Percentiles rank a stretch among this genome's conserved stretches.
These are phyloP conservation scores for Euphorbia tirucalli DNA, from an alignment of 345 rosid genomes.

Conservation along the genomic window DNA sequence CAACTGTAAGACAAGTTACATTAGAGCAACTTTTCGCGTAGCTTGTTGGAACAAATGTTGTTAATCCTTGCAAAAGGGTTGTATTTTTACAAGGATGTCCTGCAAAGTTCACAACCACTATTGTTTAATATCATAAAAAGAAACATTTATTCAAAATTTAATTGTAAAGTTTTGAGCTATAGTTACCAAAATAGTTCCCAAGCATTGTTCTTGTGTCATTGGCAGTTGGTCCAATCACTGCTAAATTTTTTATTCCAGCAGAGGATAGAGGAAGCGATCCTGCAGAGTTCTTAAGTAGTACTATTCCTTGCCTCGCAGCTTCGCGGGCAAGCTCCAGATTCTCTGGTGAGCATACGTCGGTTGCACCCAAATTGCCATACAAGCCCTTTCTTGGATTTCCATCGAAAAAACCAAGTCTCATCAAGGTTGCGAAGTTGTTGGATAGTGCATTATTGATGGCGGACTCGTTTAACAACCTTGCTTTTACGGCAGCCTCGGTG, in stretches of 20 bases:
- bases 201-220: slow-evolving; percentile 90
- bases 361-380: slow-evolving; percentile 73
- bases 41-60: slow-evolving; percentile 48
- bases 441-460: slow-evolving; percentile 59
- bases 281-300: slow-evolving; percentile 61
- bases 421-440: slow-evolving; percentile 74
- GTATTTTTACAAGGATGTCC: slow-evolving; percentile 85
- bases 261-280: slow-evolving; percentile 67
- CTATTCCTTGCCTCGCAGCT: slow-evolving; percentile 93
- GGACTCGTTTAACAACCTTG: slow-evolving; percentile 53
- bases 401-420: slow-evolving; percentile 91
- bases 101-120: slow-evolving; percentile 4
- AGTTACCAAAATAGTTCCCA: slow-evolving; percentile 82
- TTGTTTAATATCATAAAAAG: not conserved
- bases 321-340: slow-evolving; percentile 81
- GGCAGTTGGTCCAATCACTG: slow-evolving; percentile 93
- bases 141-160: not conserved
- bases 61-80: slow-evolving; percentile 73
- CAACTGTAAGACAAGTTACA: slow-evolving; percentile 61
- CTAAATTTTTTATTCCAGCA: slow-evolving; percentile 50
- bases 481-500: slow-evolving; percentile 73
- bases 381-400: slow-evolving; percentile 73
- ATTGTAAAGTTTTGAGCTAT: not conserved
- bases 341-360: slow-evolving; percentile 65
- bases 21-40: slow-evolving; percentile 64